Conservation (phyloP, 805 yeast species). For the Teunomyces pallodes region DNA sequence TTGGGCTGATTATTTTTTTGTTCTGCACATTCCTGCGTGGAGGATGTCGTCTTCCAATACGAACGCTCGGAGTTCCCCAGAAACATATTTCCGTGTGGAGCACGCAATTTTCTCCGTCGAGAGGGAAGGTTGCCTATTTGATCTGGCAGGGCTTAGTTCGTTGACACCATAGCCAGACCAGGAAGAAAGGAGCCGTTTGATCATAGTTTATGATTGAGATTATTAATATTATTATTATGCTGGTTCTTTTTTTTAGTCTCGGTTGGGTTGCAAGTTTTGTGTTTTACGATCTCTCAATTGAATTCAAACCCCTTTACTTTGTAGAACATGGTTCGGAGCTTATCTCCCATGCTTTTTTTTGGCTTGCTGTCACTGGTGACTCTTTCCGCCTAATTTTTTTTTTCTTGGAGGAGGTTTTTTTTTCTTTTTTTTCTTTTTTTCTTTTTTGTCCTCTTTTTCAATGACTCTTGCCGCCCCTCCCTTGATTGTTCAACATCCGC, state of each 20-base stretch:
- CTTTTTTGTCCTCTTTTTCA: not conserved
- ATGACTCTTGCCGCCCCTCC: not conserved
- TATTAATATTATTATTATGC: not conserved
- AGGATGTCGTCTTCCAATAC: conserved; percentile 1
- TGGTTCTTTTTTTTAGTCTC: too few species aligned
- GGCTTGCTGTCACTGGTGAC: not conserved
- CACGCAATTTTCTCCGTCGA: not conserved
- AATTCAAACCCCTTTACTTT: too few species aligned
- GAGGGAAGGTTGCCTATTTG: too few species aligned
- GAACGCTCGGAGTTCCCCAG: conserved; percentile 3
- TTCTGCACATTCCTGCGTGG: not conserved
- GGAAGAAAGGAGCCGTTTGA: too few species aligned
- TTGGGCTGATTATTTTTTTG: conserved; percentile 4
- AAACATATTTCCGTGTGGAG: not conserved
- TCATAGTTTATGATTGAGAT: too few species aligned
- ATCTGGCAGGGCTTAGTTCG: too few species aligned
- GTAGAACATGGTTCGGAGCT: not conserved
- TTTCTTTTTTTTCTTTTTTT: not conserved
- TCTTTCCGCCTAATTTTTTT: not conserved
- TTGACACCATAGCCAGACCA: too few species aligned
- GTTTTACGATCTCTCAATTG: too few species aligned
- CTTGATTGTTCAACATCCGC: not conserved
- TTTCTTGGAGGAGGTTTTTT: not conserved
- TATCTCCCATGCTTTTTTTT: not conserved
- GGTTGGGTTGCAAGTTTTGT: too few species aligned